phyloP scores from a whole-genome alignment of 768 basidiomycete species.

The Macrolepiota dolichaula region DNA sequence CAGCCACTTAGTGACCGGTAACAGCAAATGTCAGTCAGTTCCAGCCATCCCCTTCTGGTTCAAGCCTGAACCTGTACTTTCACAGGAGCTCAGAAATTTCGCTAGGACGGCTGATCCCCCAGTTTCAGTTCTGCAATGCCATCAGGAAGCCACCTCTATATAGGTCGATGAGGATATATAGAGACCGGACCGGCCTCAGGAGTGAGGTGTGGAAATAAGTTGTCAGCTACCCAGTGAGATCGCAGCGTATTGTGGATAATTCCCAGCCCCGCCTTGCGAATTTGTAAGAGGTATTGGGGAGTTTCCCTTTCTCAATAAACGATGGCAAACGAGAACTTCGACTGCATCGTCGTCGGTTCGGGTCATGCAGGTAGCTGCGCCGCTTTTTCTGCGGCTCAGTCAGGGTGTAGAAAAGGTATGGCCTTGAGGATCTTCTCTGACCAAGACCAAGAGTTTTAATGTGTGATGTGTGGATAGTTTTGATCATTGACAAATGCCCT shows the following conservation, averaged over 20 bases:
- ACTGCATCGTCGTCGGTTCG: constrained; percentile 63
- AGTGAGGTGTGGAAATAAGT: not conserved
- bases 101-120: too few species aligned
- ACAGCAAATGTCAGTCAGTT: not conserved
- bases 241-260: not conserved
- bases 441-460: not conserved
- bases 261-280: too few species aligned
- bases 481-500: constrained; percentile 66
- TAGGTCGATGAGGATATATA: too few species aligned
- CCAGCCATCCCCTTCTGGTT: not conserved
- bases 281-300: too few species aligned
- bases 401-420: constrained; percentile 51
- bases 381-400: constrained; percentile 55
- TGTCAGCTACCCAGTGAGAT: not conserved
- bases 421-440: not conserved
- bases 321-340: constrained; percentile 25
- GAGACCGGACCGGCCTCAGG: not conserved
- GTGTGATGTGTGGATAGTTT: constrained; percentile 28
- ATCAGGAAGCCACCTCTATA: too few species aligned
- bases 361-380: constrained; percentile 69
- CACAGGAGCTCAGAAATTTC: not conserved
- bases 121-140: too few species aligned
- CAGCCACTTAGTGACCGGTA: not conserved
- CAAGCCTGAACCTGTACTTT: not conserved
- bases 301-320: too few species aligned